Evolutionary conservation across 371 early-diverging fungal genomes (phyloP), one percentile per base, ranked within the genome.

Genomic region (Capillidium heterosporum): DNA sequence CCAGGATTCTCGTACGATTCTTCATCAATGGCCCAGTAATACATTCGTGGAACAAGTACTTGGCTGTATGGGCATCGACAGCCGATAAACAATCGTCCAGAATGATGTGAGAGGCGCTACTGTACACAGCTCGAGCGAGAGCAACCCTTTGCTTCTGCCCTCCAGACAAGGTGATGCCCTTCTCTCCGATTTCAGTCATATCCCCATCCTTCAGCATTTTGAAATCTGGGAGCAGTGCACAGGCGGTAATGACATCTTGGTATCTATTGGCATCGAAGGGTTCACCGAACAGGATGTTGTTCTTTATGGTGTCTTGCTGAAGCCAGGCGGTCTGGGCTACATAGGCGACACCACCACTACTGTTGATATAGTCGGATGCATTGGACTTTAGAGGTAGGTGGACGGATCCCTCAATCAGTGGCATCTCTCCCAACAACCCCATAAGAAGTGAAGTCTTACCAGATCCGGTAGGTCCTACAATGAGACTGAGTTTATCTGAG

Each of bases 161-260:
- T 53, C 84, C 86, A 13, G 79, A 78, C 8, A 85, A 66, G 1
- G 83, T 81, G 43, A 84, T 77, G 7, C 86, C 86, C 43, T 80
- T 80, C 65, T 92, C 94, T 19, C 95, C 95, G 61, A 94, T 82
- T 70, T 92, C 89, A 0, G 95, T 95, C 65, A 71, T 55, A 61
- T 96, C 96, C 32, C 92, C 94, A 50, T 81, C 81, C 27, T 78
- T 76, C 7, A 97, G 65, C 44, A 78, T 78, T 35, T 82, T 73
- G 21, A 95, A 67, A 65, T 95, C 95, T 4, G 80, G 67, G 50
- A 70, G 68, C 48, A 84, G 64, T 10, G 82, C 82, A 43, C 82
- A 82, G 27, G 68, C 68, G 4, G 66, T 63, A n/a, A 87, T 59
- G 1, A 82, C 78, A 51, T 76, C 68, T 39, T 76, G 72, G 59